phyloP scores from a whole-genome alignment of 805 yeast genomes.

The Yarrowia sp. region DNA sequence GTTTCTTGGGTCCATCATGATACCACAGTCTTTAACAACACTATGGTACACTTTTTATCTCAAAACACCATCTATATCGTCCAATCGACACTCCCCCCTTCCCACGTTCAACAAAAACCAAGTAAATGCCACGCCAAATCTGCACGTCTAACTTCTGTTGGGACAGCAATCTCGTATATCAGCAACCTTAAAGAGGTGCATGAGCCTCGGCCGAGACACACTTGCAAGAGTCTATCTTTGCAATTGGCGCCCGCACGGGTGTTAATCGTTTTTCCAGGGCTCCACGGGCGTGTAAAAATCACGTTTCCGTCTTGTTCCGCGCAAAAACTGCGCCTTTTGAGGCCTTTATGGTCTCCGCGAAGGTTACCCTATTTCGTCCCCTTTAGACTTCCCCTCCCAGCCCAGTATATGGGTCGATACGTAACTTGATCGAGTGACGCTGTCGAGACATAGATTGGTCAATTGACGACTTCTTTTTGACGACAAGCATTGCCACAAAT shows the following conservation, averaged over 20 bases:
- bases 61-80: no score
- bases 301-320: neutral
- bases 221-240: neutral
- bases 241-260: no score
- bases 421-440: neutral
- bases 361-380: slow-evolving; percentile 13
- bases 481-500: neutral
- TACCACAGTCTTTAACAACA: no score
- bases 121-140: no score
- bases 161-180: slow-evolving; percentile 23
- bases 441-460: neutral
- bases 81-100: no score
- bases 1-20: no score
- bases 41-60: no score
- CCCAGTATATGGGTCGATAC: neutral
- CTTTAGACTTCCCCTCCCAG: slow-evolving; percentile 17
- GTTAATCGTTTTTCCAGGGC: neutral
- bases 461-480: neutral
- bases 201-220: neutral
- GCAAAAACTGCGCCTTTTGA: neutral
- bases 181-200: neutral
- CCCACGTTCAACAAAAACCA: no score
- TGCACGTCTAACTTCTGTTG: no score
- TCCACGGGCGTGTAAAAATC: neutral
- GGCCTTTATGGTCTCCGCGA: neutral